Evolutionary conservation across 1,284 basidiomycete genomes (phyloP), one percentile per base, ranked within the genome.

Genomic region (Sporisorium iseilematis-ciliati): DNA sequence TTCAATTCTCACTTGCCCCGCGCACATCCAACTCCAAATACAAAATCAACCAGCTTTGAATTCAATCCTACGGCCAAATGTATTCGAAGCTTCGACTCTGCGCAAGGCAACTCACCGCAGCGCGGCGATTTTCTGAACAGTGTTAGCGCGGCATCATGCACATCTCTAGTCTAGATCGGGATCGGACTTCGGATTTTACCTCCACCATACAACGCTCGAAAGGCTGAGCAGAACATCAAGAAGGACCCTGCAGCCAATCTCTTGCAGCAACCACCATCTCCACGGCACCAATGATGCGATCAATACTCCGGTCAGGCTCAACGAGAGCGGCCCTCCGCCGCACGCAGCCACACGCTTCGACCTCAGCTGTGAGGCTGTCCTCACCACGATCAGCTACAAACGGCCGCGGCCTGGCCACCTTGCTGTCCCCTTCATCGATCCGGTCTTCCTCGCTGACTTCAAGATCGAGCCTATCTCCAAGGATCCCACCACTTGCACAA

Each of bases 61-160:
- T 50, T 29, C 16, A 7, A 21, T n/a, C 11, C 10, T 11, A 16
- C n/a, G 7, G 3, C 38, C 49, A 12, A 41, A n/a, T 31, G 50
- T 58, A 58, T 54, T 65, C 49, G 31, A 14, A 25, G n/a, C 29
- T 21, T 8, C 29, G 5, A 29, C 29, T 29, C 25, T 3, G 49
- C 23, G n/a, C n/a, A n/a, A n/a, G n/a, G n/a, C n/a, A n/a, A 57
- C 38, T 65, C 65, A 61, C 65, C 65, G 65, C 65, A 67, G 65
- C 48, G 21, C 49, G 7, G 29, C 21, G 4, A 26, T 12, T 25
- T 26, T 33, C 42, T 21, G 2, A 10, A 7, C 6, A 35, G 2
- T 65, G 64, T 65, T 60, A 65, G 57, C 38, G 51, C 4, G 8
- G 7, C 4, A n/a, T 14, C 43, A n/a, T 16, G 18, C 41, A 18